Base-by-base conservation (phyloP, 805 yeast genomes). In the Saccharomycopsis malanga region DNA sequence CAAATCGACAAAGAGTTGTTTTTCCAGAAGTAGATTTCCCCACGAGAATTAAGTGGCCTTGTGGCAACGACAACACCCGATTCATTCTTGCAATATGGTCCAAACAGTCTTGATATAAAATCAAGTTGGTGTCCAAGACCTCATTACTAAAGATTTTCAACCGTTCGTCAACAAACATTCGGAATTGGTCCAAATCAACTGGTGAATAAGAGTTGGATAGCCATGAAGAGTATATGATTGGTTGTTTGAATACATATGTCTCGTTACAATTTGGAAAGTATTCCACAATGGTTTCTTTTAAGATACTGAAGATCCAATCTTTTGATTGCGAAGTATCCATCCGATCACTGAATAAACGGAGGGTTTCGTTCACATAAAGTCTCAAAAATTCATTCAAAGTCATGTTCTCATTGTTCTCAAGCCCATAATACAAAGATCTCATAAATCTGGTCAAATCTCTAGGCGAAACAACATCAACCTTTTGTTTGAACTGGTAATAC, bases 11-110 rank as follows among this genome's bases (percentile, higher is more conserved):
- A 45, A 88, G 57, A 0, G 89, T 81, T 0, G 87, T 73, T 60
- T 85, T 86, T 1, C 97, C 97, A 54, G 88, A 77, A 1, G 94
- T 76, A 45, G 87, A 74, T 1, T 86, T 77, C 0, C 97, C 98
- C 18, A 86, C 83, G 34, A 91, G 60, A 53, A 91, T 85, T 70
- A 86, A 62, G 61, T 91, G 98, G 0, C 98, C 98, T 57, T 89
- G 97, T 0, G 82, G 80, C 57, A 87, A 95, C 45, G 80, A 73
- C 42, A 91, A 61, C 0, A 87, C 91, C 48, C 98, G 66, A 57
- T 89, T 96, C 41, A 89, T 77, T 49, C 95, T 64, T 23, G 91
- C 64, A 20, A 83, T 71, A 58, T 88, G 88, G 46, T 83, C 89
- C 6, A 89, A 61, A 50, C 86, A 68, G 3, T 81, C 86, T 38